Percentiles rank a stretch among this genome's conserved stretches.
phyloP scores from a whole-genome alignment of 2,329 filamentous ascomycete species.

The Aspergillus uvarum region DNA sequence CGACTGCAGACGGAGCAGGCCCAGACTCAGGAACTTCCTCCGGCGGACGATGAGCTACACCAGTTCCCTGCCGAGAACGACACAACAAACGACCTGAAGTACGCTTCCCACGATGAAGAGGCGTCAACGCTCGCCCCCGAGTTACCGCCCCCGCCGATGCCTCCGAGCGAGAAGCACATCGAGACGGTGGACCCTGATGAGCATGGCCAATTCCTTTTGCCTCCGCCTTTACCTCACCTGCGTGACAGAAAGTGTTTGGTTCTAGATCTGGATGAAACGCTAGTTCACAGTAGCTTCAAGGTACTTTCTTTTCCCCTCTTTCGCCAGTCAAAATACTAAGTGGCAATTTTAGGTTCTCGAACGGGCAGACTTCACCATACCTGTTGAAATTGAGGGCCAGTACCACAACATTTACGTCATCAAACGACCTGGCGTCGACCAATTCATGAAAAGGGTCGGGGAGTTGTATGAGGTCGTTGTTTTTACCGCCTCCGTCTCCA shows the following conservation, averaged over 20 bases:
- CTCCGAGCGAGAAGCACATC: constrained; percentile 36
- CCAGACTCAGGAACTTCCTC: constrained; percentile 24
- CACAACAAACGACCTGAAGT: constrained; percentile 44
- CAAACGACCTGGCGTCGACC: constrained; percentile 95
- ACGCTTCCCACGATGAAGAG: constrained; percentile 41
- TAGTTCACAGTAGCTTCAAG: constrained; percentile 99
- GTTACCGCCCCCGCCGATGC: constrained; percentile 55
- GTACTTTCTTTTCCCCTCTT: constrained; percentile 49
- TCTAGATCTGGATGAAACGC: constrained; percentile 90
- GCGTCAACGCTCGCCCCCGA: constrained; percentile 47
- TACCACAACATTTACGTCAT: constrained; percentile 99
- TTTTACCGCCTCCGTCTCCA: constrained; percentile 97
- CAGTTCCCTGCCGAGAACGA: constrained; percentile 51
- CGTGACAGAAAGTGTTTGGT: constrained; percentile 91
- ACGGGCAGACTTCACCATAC: constrained; percentile 98
- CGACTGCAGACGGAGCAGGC: constrained; percentile 10
- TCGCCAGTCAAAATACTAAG: constrained; percentile 7
- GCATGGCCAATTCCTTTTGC: constrained; percentile 70
- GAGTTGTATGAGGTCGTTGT: constrained; percentile 98
- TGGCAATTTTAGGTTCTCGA: constrained; percentile 73
- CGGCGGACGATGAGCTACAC: constrained; percentile 56
- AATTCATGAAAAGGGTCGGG: constrained; percentile 98
- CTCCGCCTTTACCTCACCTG: constrained; percentile 75
- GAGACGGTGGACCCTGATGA: constrained; percentile 38
- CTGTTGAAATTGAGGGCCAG: constrained; percentile 97